Evolutionary conservation across 371 early-diverging fungal genomes (phyloP).

Genomic region (Mucor plumbeus): DNA sequence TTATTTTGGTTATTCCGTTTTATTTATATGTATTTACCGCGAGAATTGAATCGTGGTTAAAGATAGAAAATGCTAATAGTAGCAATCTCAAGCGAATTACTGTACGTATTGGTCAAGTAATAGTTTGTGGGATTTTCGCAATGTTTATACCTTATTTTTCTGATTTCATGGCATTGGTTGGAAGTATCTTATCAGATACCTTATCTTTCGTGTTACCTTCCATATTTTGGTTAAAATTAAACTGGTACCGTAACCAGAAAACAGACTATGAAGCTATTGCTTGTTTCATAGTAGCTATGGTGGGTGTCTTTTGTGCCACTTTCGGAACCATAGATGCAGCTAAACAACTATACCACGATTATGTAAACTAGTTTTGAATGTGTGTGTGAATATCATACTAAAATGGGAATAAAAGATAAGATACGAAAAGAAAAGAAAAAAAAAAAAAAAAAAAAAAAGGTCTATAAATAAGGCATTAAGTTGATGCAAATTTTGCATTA

Average conservation of each 20-base stretch:
- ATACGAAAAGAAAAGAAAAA: neutral
- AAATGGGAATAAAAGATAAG: slow-evolving; percentile 7
- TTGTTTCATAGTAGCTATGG: slow-evolving; percentile 56
- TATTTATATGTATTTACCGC: slow-evolving; percentile 80
- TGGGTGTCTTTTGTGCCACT: slow-evolving; percentile 70
- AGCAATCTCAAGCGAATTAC: slow-evolving; percentile 50
- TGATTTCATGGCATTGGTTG: slow-evolving; percentile 81
- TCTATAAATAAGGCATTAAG: neutral
- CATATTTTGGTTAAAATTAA: slow-evolving; percentile 78
- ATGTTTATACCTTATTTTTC: slow-evolving; percentile 82
- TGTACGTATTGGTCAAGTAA: slow-evolving; percentile 58
- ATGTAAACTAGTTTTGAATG: neutral
- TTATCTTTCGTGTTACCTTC: slow-evolving; percentile 85
- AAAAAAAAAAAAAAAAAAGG: slow-evolving; percentile 4
- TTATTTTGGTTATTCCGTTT: slow-evolving; percentile 79
- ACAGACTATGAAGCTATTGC: slow-evolving; percentile 51
- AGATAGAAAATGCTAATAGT: slow-evolving; percentile 28
- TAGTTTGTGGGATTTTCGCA: slow-evolving; percentile 61
- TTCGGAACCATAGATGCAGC: slow-evolving; percentile 79
- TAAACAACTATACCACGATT: slow-evolving; percentile 49
- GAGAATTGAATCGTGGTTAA: slow-evolving; percentile 58
- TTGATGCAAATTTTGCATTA: neutral
- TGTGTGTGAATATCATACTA: slow-evolving; percentile 1
- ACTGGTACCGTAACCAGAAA: slow-evolving; percentile 36
- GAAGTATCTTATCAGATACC: slow-evolving; percentile 76